phyloP scores from a whole-genome alignment of 345 rosid species.

The Sonneratia alba region DNA sequence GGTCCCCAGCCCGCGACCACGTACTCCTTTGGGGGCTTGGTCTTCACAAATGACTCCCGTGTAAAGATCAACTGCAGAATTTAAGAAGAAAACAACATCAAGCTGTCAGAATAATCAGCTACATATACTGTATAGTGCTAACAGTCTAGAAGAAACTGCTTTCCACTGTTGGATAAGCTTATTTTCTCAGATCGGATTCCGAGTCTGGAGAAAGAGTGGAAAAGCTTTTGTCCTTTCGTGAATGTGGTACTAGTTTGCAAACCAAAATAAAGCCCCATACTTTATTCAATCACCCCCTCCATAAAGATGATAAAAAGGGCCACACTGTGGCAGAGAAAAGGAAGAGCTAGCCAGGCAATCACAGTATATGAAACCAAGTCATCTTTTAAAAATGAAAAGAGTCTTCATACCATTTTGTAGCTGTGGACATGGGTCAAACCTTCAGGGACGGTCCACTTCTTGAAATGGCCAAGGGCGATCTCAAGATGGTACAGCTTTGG shows the following conservation, averaged over 20 bases:
- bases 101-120: too few species aligned
- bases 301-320: neutral
- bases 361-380: neutral
- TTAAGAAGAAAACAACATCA: neutral
- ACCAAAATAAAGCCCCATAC: neutral
- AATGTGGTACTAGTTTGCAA: neutral
- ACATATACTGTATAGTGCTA: too few species aligned
- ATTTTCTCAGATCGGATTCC: too few species aligned
- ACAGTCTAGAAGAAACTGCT: neutral
- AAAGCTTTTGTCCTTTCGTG: neutral
- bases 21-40: slow-evolving; percentile 45
- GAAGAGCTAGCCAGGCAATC: neutral
- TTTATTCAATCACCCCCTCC: too few species aligned
- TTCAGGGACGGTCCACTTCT: slow-evolving; percentile 72
- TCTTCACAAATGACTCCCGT: slow-evolving; percentile 60
- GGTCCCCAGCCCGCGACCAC: slow-evolving; percentile 80
- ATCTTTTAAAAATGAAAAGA: neutral
- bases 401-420: slow-evolving; percentile 44
- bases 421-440: slow-evolving; percentile 43
- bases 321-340: neutral
- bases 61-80: slow-evolving; percentile 39
- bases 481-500: slow-evolving; percentile 89
- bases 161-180: too few species aligned
- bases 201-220: neutral
- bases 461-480: slow-evolving; percentile 73